Evolutionary conservation across 495 filamentous ascomycete species (phyloP).

Genomic region (Penicillium paradoxum): DNA sequence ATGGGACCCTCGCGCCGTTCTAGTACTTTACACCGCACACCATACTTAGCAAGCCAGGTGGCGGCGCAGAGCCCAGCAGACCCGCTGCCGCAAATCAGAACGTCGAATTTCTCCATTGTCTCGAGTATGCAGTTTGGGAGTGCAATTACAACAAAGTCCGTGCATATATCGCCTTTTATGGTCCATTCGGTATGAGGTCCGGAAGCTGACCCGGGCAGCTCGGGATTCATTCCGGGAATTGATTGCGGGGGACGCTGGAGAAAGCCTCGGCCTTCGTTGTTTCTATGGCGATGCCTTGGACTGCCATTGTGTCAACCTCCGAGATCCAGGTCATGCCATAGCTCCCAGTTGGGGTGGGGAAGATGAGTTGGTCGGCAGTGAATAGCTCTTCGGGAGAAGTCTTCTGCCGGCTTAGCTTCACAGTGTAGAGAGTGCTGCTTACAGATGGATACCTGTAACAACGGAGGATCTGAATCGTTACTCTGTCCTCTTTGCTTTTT

Average conservation of each 20-base stretch:
- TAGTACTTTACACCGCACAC: slow-evolving; percentile 57
- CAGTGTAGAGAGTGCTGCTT: no score
- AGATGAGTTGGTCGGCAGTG: no score
- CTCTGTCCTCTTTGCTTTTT: neutral
- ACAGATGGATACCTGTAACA: no score
- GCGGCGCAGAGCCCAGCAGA: slow-evolving; percentile 67
- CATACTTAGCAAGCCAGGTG: slow-evolving; percentile 59
- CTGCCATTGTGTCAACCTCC: neutral
- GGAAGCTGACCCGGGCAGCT: slow-evolving; percentile 15
- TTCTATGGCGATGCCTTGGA: neutral
- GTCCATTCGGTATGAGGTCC: slow-evolving; percentile 17
- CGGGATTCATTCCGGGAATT: slow-evolving; percentile 7
- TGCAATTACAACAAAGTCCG: neutral
- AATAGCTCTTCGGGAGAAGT: no score
- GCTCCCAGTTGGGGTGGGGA: neutral
- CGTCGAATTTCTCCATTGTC: slow-evolving; percentile 35
- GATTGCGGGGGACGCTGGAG: neutral
- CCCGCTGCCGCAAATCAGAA: slow-evolving; percentile 63
- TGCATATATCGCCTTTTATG: slow-evolving; percentile 13
- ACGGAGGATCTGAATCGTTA: no score
- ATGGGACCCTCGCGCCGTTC: slow-evolving; percentile 59
- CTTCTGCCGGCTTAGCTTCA: no score
- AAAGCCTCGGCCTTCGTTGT: neutral
- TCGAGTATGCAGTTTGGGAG: neutral
- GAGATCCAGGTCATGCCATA: neutral